phyloP scores from a whole-genome alignment of 352 stramenopile genomes.

The Globisporangium acanthophoron region DNA sequence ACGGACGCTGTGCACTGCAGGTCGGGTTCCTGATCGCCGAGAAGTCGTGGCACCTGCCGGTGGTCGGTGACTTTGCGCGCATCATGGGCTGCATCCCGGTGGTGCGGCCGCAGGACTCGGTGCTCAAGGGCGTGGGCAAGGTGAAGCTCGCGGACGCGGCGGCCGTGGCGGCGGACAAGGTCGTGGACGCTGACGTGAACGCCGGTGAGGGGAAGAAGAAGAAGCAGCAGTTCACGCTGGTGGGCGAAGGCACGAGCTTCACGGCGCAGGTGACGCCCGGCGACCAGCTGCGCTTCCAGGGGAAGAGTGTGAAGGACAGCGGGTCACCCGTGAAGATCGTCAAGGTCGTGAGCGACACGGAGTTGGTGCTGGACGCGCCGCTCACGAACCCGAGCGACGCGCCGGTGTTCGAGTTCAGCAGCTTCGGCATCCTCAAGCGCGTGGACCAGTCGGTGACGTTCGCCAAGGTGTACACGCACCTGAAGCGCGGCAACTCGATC shows the following conservation, averaged over 20 bases:
- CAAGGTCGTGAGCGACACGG: conserved; percentile 80
- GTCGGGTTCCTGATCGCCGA: conserved; percentile 97
- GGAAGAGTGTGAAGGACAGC: conserved; percentile 75
- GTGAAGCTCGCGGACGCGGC: conserved; percentile 45
- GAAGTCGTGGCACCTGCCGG: conserved; percentile 91
- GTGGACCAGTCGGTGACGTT: conserved; percentile 92
- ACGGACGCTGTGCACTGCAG: conserved; percentile 5
- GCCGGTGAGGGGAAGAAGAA: conserved; percentile 7
- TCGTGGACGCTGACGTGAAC: conserved; percentile 10
- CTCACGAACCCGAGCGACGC: conserved; percentile 31
- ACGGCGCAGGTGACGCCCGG: conserved; percentile 66
- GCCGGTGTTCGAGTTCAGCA: conserved; percentile 29
- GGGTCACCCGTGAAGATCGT: conserved; percentile 81
- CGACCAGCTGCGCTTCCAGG: conserved; percentile 77
- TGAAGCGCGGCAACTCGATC: conserved; percentile 88
- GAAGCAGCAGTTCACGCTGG: conserved; percentile 36
- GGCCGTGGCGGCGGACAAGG: conserved; percentile 19
- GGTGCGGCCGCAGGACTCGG: conserved; percentile 93
- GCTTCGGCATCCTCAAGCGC: conserved; percentile 89
- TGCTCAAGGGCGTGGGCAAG: conserved; percentile 60
- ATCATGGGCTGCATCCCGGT: conserved; percentile 96
- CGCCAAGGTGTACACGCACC: conserved; percentile 87
- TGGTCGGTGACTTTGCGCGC: conserved; percentile 93
- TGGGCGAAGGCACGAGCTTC: conserved; percentile 69
- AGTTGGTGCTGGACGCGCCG: conserved; percentile 58